These are phyloP conservation scores for Starmerella bacillaris DNA, from an alignment of 805 yeast species.

Conservation along the genomic window DNA sequence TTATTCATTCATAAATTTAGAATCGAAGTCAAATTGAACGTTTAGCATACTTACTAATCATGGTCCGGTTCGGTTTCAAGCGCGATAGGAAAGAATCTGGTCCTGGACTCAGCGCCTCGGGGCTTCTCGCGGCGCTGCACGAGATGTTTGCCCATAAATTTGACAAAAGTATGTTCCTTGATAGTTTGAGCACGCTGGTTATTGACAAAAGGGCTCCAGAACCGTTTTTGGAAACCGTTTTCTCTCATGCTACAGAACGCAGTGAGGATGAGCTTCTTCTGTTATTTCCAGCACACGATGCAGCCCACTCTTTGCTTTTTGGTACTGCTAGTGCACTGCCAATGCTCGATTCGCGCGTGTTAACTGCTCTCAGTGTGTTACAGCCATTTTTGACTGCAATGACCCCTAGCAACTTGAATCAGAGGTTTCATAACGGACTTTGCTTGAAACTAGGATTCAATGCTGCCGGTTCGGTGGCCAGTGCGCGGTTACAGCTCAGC, in stretches of 20 bases:
- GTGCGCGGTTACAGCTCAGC: conserved; percentile 19
- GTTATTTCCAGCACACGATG: conserved; percentile 20
- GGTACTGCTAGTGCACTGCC: conserved; percentile 23
- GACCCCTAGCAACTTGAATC: conserved; percentile 23
- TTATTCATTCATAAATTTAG: too few species aligned
- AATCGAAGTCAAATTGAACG: too few species aligned
- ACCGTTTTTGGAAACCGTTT: conserved; percentile 20
- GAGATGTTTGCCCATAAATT: conserved; percentile 19
- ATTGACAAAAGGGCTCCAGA: conserved; percentile 22
- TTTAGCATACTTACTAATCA: too few species aligned
- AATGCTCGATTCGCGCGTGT: conserved; percentile 21
- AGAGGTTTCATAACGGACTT: conserved; percentile 23
- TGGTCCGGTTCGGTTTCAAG: conserved; percentile 1
- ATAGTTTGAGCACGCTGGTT: conserved; percentile 20
- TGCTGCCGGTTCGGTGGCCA: conserved; percentile 20
- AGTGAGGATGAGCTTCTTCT: conserved; percentile 27
- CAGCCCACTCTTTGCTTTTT: conserved; percentile 21
- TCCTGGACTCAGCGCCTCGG: conserved; percentile 20
- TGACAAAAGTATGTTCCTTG: conserved; percentile 18
- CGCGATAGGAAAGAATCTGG: too few species aligned
- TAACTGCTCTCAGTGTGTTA: conserved; percentile 23
- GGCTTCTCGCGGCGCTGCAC: conserved; percentile 22
- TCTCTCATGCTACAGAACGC: conserved; percentile 27
- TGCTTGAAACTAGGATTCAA: conserved; percentile 21
- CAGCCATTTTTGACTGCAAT: conserved; percentile 25